Evolutionary conservation across 2,329 filamentous ascomycete genomes (phyloP), one percentile per base, ranked within the genome.

Genomic region (Botrytis cinerea): DNA sequence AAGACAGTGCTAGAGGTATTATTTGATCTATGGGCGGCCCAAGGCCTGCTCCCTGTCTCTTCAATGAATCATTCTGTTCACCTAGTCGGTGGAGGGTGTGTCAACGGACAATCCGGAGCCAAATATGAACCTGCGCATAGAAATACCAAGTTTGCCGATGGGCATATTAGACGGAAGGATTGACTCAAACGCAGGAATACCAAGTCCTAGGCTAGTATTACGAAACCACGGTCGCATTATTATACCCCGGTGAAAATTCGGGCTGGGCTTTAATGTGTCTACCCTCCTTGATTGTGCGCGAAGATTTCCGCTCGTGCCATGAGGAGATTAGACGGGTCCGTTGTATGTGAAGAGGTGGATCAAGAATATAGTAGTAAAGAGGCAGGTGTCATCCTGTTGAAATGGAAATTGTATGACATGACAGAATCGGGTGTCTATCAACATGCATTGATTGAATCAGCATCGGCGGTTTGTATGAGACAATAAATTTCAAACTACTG

Each of bases 191-290:
- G 22, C 85, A 83, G 67, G 78, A 82, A 63, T 73, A 70, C 4
- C 77, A 85, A 1, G 78, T 83, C 32, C 81, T 80, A 6, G 75
- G 80, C 14, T 81, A 83, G 74, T 81, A 84, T 10, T 79, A 81
- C 20, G 82, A 83, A 74, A 81, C 84, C 40, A 84, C 85, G 83
- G 79, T 81, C 2, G 84, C 83, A 1, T 83, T 84, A 59, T 81
- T 83, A 60, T 73, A 79, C 6, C 75, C 73, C 1, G 82, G 81
- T 4, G 79, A 79, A 5, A 84, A 85, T 74, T 78, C 84, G 14
- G 84, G 82, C 25, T 86, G 84, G 84, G 84, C 84, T 2, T 74
- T 86, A 18, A 86, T 85, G 83, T 80, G 83, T 25, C 78, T 80
- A 18, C 79, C 81, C 1, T 77, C 79, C 4, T 79, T 80, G 4